These are phyloP conservation scores for Bryoerythrophyllum caledonicum DNA, from an alignment of 225 moss, liverwort and hornwort species.

Conservation along the genomic window DNA sequence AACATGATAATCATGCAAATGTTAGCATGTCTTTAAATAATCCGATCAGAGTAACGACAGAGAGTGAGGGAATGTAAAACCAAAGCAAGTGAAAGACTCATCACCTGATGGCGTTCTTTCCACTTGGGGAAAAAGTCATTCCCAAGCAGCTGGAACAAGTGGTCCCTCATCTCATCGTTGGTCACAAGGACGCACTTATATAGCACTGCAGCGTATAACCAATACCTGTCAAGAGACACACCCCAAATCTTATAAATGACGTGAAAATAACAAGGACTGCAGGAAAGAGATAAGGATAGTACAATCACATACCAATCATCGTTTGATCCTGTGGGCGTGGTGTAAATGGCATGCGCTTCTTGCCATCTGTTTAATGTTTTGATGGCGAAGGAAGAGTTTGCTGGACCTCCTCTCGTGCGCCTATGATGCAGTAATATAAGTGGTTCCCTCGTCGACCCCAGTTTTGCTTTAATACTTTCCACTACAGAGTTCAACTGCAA, in stretches of 20 bases:
- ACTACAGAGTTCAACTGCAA: constrained; percentile 75
- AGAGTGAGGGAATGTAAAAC: too few relatives aligned
- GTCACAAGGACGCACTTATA: constrained; percentile 77
- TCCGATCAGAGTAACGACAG: neutral
- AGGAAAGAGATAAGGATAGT: neutral
- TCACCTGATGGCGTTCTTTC: constrained; percentile 91
- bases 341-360: constrained; percentile 54
- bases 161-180: constrained; percentile 88
- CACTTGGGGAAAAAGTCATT: constrained; percentile 85
- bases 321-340: constrained; percentile 81
- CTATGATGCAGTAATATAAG: constrained; percentile 72
- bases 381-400: constrained; percentile 47
- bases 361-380: constrained; percentile 59
- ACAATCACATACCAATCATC: constrained; percentile 61
- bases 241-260: neutral
- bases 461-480: constrained; percentile 44
- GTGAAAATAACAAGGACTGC: neutral
- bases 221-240: constrained; percentile 51
- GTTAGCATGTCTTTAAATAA: constrained; percentile 1
- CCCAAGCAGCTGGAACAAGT: constrained; percentile 79
- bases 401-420: constrained; percentile 71
- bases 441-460: constrained; percentile 48
- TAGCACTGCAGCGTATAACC: constrained; percentile 78
- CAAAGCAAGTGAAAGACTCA: neutral
- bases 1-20: neutral